phyloP scores from a whole-genome alignment of 2,329 filamentous ascomycete species.

The Cladosporium colombiae region DNA sequence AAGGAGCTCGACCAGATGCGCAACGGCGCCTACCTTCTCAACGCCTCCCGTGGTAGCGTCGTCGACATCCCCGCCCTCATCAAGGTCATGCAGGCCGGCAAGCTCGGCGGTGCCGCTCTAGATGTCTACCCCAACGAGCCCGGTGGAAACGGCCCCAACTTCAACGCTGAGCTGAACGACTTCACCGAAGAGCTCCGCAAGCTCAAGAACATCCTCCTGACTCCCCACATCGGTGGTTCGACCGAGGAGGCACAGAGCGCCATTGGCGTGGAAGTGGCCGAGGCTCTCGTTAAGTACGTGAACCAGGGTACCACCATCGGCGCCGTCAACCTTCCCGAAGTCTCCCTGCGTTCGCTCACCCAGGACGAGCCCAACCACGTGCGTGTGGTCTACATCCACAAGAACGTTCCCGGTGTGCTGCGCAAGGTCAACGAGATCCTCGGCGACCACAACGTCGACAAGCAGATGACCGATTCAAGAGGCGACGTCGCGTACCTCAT shows the following conservation, averaged over 20 bases:
- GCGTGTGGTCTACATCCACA: constrained; percentile 94
- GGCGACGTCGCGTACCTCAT: constrained; percentile 95
- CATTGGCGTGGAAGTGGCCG: constrained; percentile 89
- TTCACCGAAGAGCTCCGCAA: constrained; percentile 84
- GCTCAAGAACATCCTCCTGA: constrained; percentile 90
- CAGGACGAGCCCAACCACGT: constrained; percentile 87
- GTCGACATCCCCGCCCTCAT: constrained; percentile 93
- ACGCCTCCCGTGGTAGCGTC: constrained; percentile 89
- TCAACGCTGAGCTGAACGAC: constrained; percentile 76
- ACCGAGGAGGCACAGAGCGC: constrained; percentile 97
- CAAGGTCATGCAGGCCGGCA: constrained; percentile 79
- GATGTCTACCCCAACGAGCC: constrained; percentile 97
- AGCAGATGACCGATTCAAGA: constrained; percentile 95
- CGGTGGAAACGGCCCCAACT: constrained; percentile 91
- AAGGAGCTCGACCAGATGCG: constrained; percentile 86
- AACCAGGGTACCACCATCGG: constrained; percentile 91
- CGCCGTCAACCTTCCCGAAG: constrained; percentile 96
- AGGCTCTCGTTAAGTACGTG: constrained; percentile 88
- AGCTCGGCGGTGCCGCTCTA: constrained; percentile 89
- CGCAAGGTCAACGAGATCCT: constrained; percentile 94
- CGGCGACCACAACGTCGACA: constrained; percentile 95
- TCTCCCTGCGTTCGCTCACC: constrained; percentile 84
- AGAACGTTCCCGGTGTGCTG: constrained; percentile 93
- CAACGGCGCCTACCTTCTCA: constrained; percentile 88
- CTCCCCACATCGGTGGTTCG: constrained; percentile 94